A percentile compares a stretch with the other conserved stretches of the same genome.
These are phyloP conservation scores for Glycine soja DNA, from an alignment of 306 rosid species.

Conservation along the genomic window DNA sequence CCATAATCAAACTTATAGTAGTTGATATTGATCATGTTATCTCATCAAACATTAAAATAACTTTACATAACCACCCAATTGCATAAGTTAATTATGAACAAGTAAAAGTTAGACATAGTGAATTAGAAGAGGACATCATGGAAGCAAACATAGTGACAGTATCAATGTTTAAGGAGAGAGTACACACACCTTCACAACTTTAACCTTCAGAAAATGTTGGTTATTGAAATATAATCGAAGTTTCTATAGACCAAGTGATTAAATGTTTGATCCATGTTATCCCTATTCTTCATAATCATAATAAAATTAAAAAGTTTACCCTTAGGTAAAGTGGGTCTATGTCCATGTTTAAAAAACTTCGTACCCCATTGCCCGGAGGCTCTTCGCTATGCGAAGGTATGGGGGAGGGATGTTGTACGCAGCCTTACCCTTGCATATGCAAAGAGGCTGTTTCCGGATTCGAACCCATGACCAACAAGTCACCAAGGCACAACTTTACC, in stretches of 20 bases:
- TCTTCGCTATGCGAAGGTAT: no score
- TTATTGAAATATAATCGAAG: background rate
- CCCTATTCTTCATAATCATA: background rate
- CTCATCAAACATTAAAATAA: background rate
- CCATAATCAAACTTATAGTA: constrained; percentile 18
- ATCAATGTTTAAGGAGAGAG: no score
- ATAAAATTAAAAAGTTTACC: constrained; percentile 1
- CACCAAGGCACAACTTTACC: no score
- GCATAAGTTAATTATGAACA: constrained; percentile 11
- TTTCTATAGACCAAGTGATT: background rate
- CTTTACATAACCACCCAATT: background rate
- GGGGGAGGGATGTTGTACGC: no score
- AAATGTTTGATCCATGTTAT: background rate
- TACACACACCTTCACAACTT: background rate
- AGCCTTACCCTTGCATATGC: no score
- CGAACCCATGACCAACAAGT: no score
- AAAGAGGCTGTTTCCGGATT: no score
- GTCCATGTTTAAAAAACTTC: background rate
- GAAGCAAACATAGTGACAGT: background rate
- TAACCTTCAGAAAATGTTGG: constrained; percentile 3
- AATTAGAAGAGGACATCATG: background rate
- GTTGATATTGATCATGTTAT: background rate
- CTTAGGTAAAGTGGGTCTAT: background rate
- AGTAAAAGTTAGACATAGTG: background rate
- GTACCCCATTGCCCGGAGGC: no score